Evolutionary conservation across 2,329 filamentous ascomycete species (phyloP), one percentile per base, ranked within the genome.

Genomic region (Ciborinia camelliae): DNA sequence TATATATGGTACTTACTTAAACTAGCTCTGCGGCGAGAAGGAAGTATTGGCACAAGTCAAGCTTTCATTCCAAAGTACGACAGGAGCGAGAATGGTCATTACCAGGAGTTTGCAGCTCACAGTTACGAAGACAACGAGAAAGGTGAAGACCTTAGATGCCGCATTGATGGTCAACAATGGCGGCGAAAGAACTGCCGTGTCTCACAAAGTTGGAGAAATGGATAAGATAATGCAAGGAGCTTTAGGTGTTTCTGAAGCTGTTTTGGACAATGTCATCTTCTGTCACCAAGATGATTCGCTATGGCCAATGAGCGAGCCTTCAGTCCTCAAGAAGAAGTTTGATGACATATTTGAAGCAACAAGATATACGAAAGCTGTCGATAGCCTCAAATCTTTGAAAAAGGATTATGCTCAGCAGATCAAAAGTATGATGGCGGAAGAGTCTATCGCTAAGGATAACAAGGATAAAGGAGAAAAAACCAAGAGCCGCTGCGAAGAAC

Each of bases 271-370:
- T 65, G 95, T 99, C 75, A 97, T 99, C 71, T 99, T 99, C 78
- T 99, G 95, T 76, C 95, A 99, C 74, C 95, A 99, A 75, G 95
- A 99, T 75, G 95, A 99, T 71, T 97, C 94, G 32, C 79, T 98
- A 35, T 99, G 95, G 95, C 95, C 95, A 0, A 88, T 99, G 83
- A 96, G 92, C 74, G 91, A 96, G 73, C 92, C 95, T 0, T 81
- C 85, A 0, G 86, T 86, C 0, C 81, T 99, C 59, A 99, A 99
- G 78, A 96, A 96, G 76, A 90, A 88, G 61, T 99, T 99, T 67
- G 95, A 99, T 74, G 92, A 97, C 75, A 99, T 99, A 14, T 99
- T 99, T 71, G 95, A 98, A 77, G 95, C 95, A 1, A 82, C 91
- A 78, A 97, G 97, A 75, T 99, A 98, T 77, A 97, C 93, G 41